Conservation (phyloP, 208 protist species). For the Leishmania amazonensis region DNA sequence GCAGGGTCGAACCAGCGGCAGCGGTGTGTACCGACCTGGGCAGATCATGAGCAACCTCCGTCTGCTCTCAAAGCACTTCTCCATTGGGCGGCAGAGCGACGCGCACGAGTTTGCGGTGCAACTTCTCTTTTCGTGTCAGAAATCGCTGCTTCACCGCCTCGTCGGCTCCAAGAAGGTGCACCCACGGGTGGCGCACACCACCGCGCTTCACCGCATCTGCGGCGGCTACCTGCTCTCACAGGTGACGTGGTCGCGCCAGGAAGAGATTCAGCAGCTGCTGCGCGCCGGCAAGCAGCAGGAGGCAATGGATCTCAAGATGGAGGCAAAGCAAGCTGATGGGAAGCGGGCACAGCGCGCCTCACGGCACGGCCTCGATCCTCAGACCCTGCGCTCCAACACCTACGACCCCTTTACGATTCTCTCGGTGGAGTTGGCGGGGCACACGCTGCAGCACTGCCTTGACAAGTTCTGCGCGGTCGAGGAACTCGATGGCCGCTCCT, state of each 20-base stretch:
- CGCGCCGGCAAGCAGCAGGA: slow-evolving; percentile 70
- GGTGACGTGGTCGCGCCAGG: slow-evolving; percentile 74
- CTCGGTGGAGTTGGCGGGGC: slow-evolving; percentile 71
- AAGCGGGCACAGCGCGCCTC: slow-evolving; percentile 6
- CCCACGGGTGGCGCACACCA: slow-evolving; percentile 68
- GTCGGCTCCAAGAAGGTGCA: slow-evolving; percentile 73
- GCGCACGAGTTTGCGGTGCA: slow-evolving; percentile 92
- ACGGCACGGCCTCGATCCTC: slow-evolving; percentile 17
- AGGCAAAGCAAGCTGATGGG: slow-evolving; percentile 22
- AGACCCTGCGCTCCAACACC: slow-evolving; percentile 73
- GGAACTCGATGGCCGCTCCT: slow-evolving; percentile 72
- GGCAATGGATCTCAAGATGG: slow-evolving; percentile 75
- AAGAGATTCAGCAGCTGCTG: slow-evolving; percentile 80
- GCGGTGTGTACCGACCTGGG: slow-evolving; percentile 53
- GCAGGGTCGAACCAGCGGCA: slow-evolving; percentile 10
- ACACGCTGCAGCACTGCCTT: slow-evolving; percentile 79
- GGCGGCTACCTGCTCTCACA: slow-evolving; percentile 87
- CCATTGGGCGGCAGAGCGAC: slow-evolving; percentile 85
- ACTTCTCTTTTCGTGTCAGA: slow-evolving; percentile 78
- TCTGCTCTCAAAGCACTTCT: slow-evolving; percentile 74
- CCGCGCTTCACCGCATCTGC: slow-evolving; percentile 77
- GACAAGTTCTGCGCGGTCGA: slow-evolving; percentile 75
- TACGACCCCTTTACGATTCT: slow-evolving; percentile 89
- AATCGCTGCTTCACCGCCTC: slow-evolving; percentile 76
- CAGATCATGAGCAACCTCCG: slow-evolving; percentile 67